Evolutionary conservation across 139 green algal species (phyloP), one percentile per base, ranked within the genome.

Genomic region (Haematococcus lacustris): DNA sequence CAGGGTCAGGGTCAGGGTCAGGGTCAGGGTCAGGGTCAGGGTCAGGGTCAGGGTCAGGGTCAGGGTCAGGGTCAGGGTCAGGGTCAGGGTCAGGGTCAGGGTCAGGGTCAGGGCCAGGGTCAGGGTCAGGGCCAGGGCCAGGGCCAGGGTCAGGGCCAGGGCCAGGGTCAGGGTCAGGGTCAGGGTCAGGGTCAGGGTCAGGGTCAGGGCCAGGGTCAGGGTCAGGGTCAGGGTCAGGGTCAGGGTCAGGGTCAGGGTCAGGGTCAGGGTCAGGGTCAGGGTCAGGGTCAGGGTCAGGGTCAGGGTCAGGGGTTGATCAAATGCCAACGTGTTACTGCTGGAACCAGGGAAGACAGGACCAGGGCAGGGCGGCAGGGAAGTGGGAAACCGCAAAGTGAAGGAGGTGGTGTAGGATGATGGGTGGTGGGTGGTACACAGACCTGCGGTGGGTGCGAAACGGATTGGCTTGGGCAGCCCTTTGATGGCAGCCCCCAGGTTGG

Each of bases 401-500:
- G 57, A 65, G 21, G 57, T 13, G 21, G 26, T 37, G 57, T 33
- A 65, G 5, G 26, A 65, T 13, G 21, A 65, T 65, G 57, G 17
- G 32, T 65, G 23, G n/a, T n/a, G 9, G 57, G 23, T 37, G 21
- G 23, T 65, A 41, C 33, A 23, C 78, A 53, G 51, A 82, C 82
- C 82, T 66, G 83, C 79, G 3, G 79, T 81, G 35, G 79, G 67
- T 23, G 38, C 38, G 34, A 88, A 79, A 53, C 66, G 68, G 71
- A 75, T 57, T 0, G 83, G 83, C 71, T 88, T 88, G 63, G 75
- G 80, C 57, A 62, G 57, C 64, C 82, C 73, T 61, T 71, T 71
- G 30, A 80, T 70, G 1, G 80, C 83, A 1, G 83, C 83, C 37
- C 86, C 79, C 51, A 88, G 70, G 75, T 88, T 88, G 51, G 66